These are phyloP conservation scores for Phlyctochytrium arcticum DNA, from an alignment of 192 early-diverging fungal species.

Conservation along the genomic window DNA sequence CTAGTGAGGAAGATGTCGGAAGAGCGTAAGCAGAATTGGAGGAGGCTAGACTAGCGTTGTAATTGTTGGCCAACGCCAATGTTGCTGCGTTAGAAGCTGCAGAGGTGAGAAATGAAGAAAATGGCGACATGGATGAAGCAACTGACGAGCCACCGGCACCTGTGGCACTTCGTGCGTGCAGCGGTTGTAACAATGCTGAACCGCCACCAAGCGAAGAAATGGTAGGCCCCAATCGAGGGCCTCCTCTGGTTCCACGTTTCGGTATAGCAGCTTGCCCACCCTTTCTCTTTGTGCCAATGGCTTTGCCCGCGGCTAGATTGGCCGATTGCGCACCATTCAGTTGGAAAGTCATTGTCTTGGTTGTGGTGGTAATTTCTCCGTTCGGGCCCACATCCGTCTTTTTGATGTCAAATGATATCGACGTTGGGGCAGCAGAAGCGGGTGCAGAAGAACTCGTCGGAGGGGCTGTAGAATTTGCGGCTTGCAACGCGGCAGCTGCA, in stretches of 20 bases:
- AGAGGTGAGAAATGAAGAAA: neutral
- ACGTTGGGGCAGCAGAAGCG: conserved; percentile 10
- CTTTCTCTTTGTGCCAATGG: conserved; percentile 13
- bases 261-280: neutral
- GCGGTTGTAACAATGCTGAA: too few species aligned
- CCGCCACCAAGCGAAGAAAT: neutral
- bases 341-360: conserved; percentile 29
- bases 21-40: neutral
- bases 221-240: neutral
- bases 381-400: conserved; percentile 42
- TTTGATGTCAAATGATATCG: conserved; percentile 43
- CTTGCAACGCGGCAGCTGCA: too few species aligned
- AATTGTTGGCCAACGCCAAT: too few species aligned
- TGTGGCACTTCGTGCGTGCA: too few species aligned
- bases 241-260: neutral
- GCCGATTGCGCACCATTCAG: conserved; percentile 2
- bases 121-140: neutral
- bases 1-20: neutral
- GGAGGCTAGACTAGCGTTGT: too few species aligned
- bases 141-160: neutral
- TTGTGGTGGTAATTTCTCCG: conserved; percentile 44
- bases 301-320: conserved; percentile 4
- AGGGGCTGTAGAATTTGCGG: neutral
- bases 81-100: neutral
- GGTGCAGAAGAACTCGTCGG: neutral